A percentile compares a stretch with the other conserved stretches of the same genome.
Evolutionary conservation across 2,329 filamentous ascomycete species (phyloP).

Genomic region (Onygenales sp.): DNA sequence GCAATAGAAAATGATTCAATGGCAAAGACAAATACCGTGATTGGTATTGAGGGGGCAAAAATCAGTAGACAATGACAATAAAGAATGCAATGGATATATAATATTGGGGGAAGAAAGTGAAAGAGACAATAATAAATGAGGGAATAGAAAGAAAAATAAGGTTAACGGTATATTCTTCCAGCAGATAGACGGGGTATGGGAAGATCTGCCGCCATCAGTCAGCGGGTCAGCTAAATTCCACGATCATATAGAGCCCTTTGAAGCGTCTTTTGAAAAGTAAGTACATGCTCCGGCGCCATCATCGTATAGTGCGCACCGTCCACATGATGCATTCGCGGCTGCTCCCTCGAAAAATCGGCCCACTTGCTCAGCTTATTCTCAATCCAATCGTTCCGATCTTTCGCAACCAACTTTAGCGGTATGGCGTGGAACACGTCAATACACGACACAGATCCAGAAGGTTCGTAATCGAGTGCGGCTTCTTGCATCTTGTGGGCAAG

Average conservation of each 20-base stretch:
- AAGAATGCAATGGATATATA: not conserved
- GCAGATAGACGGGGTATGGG: not conserved
- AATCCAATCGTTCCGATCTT: conserved; percentile 10
- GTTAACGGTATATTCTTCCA: not conserved
- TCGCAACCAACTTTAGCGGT: conserved; percentile 23
- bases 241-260: conserved; percentile 2
- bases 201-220: not conserved
- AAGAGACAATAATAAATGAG: not conserved
- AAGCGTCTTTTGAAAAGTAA: conserved; percentile 21
- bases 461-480: conserved; percentile 36
- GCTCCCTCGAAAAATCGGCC: conserved; percentile 22
- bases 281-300: conserved; percentile 28
- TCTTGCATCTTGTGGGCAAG: conserved; percentile 28
- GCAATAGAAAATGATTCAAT: too few species aligned
- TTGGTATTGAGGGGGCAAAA: not conserved
- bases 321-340: conserved; percentile 25
- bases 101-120: not conserved
- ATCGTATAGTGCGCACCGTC: conserved; percentile 33
- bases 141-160: not conserved
- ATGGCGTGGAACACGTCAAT: conserved; percentile 37
- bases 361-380: conserved; percentile 21
- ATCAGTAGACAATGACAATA: not conserved
- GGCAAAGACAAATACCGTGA: too few species aligned
- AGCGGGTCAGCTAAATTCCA: not conserved
- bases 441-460: conserved; percentile 22